Evolutionary conservation across 2,329 filamentous ascomycete genomes (phyloP).

Genomic region (Ascosphaera acerosa): DNA sequence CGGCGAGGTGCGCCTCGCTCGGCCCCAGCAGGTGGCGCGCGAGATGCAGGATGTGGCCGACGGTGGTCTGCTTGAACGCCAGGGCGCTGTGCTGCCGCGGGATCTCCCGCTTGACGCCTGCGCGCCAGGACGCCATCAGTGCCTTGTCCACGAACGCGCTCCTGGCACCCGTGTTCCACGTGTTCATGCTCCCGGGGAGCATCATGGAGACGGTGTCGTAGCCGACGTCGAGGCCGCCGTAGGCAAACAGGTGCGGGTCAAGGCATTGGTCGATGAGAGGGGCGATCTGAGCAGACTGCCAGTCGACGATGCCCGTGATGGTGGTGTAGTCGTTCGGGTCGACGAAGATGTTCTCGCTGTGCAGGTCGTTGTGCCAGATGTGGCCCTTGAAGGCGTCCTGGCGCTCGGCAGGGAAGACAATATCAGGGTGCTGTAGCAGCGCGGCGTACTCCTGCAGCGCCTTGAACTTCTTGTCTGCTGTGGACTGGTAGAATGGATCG

Average conservation of each 20-base stretch:
- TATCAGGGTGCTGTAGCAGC: not conserved
- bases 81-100: constrained; percentile 3
- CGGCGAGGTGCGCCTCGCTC: constrained; percentile 3
- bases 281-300: constrained; percentile 11
- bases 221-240: constrained; percentile 10
- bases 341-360: constrained; percentile 12
- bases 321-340: constrained; percentile 9
- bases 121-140: constrained; percentile 5
- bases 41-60: constrained; percentile 2
- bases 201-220: constrained; percentile 7
- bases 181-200: constrained; percentile 2
- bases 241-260: constrained; percentile 10
- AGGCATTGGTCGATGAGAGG: constrained; percentile 10
- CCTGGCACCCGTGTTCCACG: constrained; percentile 2
- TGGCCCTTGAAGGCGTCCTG: constrained; percentile 4
- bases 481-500: constrained; percentile 7
- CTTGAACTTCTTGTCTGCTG: constrained; percentile 8
- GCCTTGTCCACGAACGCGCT: constrained; percentile 2
- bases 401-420: not conserved
- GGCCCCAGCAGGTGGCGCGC: constrained; percentile 3
- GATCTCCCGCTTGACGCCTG: constrained; percentile 3
- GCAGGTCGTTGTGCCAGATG: constrained; percentile 12
- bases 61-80: constrained; percentile 3
- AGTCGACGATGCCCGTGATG: constrained; percentile 12
- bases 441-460: constrained; percentile 7